Conservation (phyloP, 2,329 filamentous ascomycete genomes). For the Alternaria metachromatica region DNA sequence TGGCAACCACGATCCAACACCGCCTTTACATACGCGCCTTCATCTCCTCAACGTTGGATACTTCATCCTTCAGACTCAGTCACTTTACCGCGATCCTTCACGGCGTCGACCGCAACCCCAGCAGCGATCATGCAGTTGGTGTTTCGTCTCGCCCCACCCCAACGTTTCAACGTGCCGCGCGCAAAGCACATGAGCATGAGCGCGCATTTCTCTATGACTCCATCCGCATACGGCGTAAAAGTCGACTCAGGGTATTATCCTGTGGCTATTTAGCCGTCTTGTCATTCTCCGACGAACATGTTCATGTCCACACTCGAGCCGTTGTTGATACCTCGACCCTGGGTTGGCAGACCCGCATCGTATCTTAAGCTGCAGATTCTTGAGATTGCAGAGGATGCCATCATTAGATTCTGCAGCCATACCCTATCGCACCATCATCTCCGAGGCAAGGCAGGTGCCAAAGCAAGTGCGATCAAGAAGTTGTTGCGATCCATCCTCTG, state of each 20-base stretch:
- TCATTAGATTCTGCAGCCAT: conserved; percentile 9
- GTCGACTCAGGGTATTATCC: not conserved
- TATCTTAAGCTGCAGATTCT: conserved; percentile 1
- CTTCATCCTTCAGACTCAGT: not conserved
- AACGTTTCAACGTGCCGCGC: conserved; percentile 23
- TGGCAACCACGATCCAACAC: not conserved
- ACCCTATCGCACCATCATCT: not conserved
- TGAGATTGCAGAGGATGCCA: conserved; percentile 16
- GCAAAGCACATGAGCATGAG: not conserved
- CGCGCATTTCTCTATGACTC: not conserved
- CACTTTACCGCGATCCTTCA: not conserved
- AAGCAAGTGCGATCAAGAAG: not conserved
- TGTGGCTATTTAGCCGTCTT: not conserved
- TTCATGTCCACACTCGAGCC: not conserved
- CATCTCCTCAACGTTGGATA: not conserved
- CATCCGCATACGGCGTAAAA: not conserved
- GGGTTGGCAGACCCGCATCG: conserved; percentile 2
- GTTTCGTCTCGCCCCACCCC: conserved; percentile 30
- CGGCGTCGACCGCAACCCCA: conserved; percentile 2
- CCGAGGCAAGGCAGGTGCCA: not conserved
- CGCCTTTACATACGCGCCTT: not conserved
- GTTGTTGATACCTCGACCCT: not conserved
- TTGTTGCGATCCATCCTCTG: not conserved
- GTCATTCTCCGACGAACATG: not conserved
- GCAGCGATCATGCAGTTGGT: conserved; percentile 26